Evolutionary conservation across 129 eudicot species (phyloP).

Genomic region (Artemisia tridentata): DNA sequence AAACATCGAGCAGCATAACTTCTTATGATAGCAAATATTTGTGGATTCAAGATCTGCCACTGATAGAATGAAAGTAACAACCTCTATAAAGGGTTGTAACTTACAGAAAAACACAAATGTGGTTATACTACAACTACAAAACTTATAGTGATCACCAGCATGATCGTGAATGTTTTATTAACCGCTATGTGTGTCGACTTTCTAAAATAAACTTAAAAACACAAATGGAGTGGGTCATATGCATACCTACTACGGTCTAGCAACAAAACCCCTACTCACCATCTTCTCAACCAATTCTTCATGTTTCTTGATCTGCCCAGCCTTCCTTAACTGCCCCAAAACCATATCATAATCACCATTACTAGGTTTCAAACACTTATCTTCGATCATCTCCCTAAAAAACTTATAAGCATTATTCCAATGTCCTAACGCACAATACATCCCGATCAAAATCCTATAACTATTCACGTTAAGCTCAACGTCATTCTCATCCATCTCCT

Average conservation of each 20-base stretch:
- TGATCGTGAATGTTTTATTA: background rate
- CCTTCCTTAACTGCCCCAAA: constrained; percentile 62
- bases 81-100: background rate
- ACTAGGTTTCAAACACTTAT: constrained; percentile 75
- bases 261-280: constrained; percentile 69
- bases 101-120: background rate
- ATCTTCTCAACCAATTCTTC: constrained; percentile 93
- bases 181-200: background rate
- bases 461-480: constrained; percentile 81
- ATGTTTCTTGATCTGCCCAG: constrained; percentile 89
- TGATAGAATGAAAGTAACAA: background rate
- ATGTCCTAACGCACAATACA: constrained; percentile 83
- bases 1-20: too few species aligned
- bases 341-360: constrained; percentile 64
- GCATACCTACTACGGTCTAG: constrained; percentile 39
- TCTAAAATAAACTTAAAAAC: background rate
- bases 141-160: background rate
- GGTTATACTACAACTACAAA: background rate
- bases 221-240: background rate
- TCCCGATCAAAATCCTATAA: constrained; percentile 67
- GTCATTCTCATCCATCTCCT: constrained; percentile 69
- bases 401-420: constrained; percentile 82
- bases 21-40: constrained; percentile 26
- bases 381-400: constrained; percentile 87
- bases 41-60: background rate